phyloP scores from a whole-genome alignment of 306 rosid genomes.

The Citrullus mucosospermus region DNA sequence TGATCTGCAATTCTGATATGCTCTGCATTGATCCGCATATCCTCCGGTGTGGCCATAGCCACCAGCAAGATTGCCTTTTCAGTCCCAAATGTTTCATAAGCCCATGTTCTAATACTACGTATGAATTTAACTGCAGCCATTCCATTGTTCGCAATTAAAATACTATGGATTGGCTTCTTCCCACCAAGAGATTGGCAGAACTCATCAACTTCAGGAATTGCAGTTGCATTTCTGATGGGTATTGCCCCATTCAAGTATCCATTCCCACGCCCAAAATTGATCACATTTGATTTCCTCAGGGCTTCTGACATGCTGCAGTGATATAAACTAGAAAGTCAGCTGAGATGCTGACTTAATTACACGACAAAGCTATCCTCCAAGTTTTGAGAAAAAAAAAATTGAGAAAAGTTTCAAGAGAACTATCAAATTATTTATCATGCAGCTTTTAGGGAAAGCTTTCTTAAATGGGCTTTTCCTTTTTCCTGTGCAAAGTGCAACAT shows the following conservation, averaged over 20 bases:
- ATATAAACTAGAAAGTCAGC: neutral
- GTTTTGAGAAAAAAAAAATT: neutral
- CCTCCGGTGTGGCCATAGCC: conserved; percentile 99
- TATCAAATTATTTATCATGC: neutral
- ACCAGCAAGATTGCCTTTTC: conserved; percentile 95
- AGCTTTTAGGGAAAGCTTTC: neutral
- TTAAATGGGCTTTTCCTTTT: neutral
- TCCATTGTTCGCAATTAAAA: conserved; percentile 94
- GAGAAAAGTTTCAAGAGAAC: neutral
- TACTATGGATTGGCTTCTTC: conserved; percentile 85
- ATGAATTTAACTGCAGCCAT: conserved; percentile 99
- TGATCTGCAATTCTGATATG: conserved; percentile 99
- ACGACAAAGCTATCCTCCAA: neutral
- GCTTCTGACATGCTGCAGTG: conserved; percentile 45
- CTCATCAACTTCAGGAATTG: conserved; percentile 56
- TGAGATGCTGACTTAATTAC: neutral
- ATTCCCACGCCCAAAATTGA: conserved; percentile 39
- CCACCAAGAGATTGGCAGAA: conserved; percentile 87
- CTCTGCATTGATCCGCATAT: conserved; percentile 99
- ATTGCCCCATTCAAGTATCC: conserved; percentile 40
- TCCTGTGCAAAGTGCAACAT: neutral
- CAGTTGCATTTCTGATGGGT: conserved; percentile 51
- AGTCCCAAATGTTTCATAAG: conserved; percentile 86
- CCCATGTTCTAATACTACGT: conserved; percentile 93
- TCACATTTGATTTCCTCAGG: conserved; percentile 31